Conservation (phyloP, 176 grass and related monocot genomes). For the Pontederia paniculata region DNA sequence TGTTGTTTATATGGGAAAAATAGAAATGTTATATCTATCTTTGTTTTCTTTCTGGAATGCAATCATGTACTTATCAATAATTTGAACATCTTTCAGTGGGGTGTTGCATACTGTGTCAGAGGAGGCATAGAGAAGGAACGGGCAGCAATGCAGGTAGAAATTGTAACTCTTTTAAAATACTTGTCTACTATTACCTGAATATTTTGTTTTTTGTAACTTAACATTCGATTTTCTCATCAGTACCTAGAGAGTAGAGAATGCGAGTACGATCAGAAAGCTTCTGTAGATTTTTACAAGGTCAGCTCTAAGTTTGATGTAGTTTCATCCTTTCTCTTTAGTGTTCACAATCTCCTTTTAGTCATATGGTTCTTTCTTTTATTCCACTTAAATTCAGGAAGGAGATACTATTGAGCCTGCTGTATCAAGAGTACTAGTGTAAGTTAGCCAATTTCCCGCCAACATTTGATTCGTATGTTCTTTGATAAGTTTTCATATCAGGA, state of each 20-base stretch:
- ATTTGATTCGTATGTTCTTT: background rate
- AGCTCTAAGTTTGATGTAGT: background rate
- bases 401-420: slow-evolving; percentile 15
- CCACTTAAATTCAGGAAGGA: slow-evolving; percentile 24
- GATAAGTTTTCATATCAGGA: background rate
- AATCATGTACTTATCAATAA: background rate
- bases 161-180: background rate
- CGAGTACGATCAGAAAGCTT: slow-evolving; percentile 29
- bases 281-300: slow-evolving; percentile 32
- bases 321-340: background rate
- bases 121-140: slow-evolving; percentile 24
- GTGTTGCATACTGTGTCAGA: slow-evolving; percentile 30
- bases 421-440: slow-evolving; percentile 33
- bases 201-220: background rate
- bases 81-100: slow-evolving; percentile 22
- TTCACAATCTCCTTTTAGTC: background rate
- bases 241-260: slow-evolving; percentile 49
- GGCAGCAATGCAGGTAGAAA: slow-evolving; percentile 26
- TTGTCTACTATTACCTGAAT: background rate
- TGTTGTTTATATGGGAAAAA: too few relatives aligned
- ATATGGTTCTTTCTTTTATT: background rate
- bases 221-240: slow-evolving; percentile 6
- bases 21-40: background rate
- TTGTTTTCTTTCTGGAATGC: background rate
- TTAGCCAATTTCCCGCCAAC: background rate